phyloP scores from a whole-genome alignment of 306 rosid genomes.

The Alnus rubra region DNA sequence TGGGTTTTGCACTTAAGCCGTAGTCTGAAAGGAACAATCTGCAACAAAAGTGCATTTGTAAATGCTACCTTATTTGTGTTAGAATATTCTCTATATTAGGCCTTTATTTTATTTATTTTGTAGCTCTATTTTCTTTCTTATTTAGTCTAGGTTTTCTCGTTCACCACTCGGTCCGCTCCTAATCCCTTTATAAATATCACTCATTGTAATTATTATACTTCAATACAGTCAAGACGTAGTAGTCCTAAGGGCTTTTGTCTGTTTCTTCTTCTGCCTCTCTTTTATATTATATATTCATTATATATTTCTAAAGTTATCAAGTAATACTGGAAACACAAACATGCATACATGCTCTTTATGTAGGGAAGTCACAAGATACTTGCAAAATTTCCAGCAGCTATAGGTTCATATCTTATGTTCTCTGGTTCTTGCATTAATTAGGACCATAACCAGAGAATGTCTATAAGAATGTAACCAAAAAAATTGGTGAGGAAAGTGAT shows the following conservation, averaged over 20 bases:
- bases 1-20: conserved; percentile 54
- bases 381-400: background rate
- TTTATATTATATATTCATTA: too few relatives aligned
- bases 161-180: too few relatives aligned
- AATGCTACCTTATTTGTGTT: background rate
- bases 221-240: too few relatives aligned
- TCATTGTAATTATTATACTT: too few relatives aligned
- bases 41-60: conserved; percentile 21
- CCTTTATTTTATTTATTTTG: too few relatives aligned
- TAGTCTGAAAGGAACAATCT: conserved; percentile 70
- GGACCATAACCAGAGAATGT: background rate
- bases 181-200: too few relatives aligned
- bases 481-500: background rate
- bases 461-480: background rate
- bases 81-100: too few relatives aligned
- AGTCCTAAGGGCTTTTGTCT: too few relatives aligned
- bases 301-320: background rate
- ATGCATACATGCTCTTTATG: background rate
- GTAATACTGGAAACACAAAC: background rate
- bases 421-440: background rate
- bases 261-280: too few relatives aligned
- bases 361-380: background rate
- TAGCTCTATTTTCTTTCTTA: too few relatives aligned
- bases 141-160: too few relatives aligned
- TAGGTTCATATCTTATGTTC: background rate